Evolutionary conservation across 2,329 filamentous ascomycete genomes (phyloP), one percentile per base, ranked within the genome.

Genomic region (Colletotrichum scovillei): DNA sequence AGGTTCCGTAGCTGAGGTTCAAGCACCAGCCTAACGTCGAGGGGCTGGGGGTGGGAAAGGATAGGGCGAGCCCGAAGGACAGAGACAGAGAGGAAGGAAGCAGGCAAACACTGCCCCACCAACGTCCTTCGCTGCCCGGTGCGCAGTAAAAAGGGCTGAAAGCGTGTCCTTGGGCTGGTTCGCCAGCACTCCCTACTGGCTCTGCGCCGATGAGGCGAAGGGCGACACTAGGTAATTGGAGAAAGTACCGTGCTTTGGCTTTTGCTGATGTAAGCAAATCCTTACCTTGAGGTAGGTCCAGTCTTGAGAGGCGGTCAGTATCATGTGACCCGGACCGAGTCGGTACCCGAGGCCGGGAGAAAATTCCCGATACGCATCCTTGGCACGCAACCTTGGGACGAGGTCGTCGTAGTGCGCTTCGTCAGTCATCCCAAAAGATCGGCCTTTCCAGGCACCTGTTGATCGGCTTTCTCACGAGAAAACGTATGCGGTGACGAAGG

Each of bases 201-300:
- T 26, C 55, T 56, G 42, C 9, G 55, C 53, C 42, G 35, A 53
- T 60, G 46, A 69, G 69, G 59, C 66, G 70, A 66, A 60, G 59
- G 59, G 55, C 66, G 69, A 30, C 57, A 63, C 26, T 57, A 24
- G 55, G 62, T 49, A 59, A 38, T 52, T 59, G 67, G 60, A 49
- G 22, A 69, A 68, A 70, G 67, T 65, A 70, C 67, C 70, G 60
- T 70, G 67, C 70, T 62, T 56, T 35, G 42, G 35, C 19, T 49
- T 3, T 42, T 38, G 56, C 55, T 73, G 60, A 73, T 55, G 68
- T 70, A 73, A 71, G 60, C 56, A 5, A 52, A 19, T 30, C 22
- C 7, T 11, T 16, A 8, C 38, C 32, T 35, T 5, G 11, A 11
- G 9, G 12, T 35, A 12, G 11, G 32, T 19, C 38, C 38, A 19